Conservation (phyloP, 352 stramenopile genomes). For the Globisporangium heterothallicum region DNA sequence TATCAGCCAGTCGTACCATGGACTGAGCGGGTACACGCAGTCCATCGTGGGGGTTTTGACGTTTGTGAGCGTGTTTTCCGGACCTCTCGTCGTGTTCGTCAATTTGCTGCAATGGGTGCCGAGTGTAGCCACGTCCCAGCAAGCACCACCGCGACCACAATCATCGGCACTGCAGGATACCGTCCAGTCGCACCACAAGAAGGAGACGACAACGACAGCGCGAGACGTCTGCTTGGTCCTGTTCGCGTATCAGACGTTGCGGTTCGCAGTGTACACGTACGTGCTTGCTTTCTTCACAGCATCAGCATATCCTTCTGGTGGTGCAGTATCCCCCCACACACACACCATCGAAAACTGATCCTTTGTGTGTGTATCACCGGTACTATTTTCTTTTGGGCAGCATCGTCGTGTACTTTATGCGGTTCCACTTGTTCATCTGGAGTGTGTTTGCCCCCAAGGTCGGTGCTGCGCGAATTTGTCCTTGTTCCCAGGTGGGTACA, state of each 20-base stretch:
- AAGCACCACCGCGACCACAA: too few relatives aligned
- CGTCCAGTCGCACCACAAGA: too few relatives aligned
- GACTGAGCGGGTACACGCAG: constrained; percentile 74
- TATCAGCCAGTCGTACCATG: constrained; percentile 85
- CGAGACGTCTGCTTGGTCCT: constrained; percentile 23
- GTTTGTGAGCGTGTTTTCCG: constrained; percentile 70
- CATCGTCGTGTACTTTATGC: constrained; percentile 82
- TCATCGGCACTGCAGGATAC: too few relatives aligned
- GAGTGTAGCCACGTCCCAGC: constrained; percentile 1
- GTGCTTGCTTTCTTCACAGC: constrained; percentile 8
- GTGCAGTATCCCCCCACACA: too few relatives aligned
- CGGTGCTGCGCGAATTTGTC: background rate
- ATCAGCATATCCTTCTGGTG: too few relatives aligned
- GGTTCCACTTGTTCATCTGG: constrained; percentile 90
- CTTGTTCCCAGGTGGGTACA: too few relatives aligned
- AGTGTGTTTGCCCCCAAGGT: constrained; percentile 89
- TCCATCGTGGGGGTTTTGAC: constrained; percentile 72
- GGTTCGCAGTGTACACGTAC: constrained; percentile 66
- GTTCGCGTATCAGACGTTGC: constrained; percentile 52
- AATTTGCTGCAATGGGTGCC: constrained; percentile 39
- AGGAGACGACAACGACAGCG: background rate
- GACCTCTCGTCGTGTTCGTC: constrained; percentile 57
- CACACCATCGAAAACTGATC: too few relatives aligned
- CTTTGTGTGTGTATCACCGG: too few relatives aligned
- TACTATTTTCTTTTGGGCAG: too few relatives aligned